Base-by-base conservation (phyloP, 2,329 filamentous ascomycete genomes). In the Daldinia sp. region DNA sequence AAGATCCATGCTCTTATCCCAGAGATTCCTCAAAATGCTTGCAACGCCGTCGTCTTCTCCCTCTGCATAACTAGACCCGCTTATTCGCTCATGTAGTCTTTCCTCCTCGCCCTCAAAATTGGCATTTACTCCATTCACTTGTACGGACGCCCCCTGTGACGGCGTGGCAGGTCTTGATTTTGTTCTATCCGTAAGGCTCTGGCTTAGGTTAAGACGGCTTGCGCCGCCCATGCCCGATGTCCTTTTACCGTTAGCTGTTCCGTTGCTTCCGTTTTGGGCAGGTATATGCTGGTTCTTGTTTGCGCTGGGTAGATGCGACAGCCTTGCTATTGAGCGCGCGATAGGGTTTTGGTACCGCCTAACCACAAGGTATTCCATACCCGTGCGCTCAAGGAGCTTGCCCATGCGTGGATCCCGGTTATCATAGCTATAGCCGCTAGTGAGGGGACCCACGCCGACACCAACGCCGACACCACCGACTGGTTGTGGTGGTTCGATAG, bases 301-400 rank as follows among this genome's bases (percentile, higher is more conserved):
- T 27, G 79, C 74, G 6, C 83, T 83, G 0, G 85, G 83, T 1
- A 87, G 77, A 50, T 83, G 80, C 27, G 81, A 75, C 9, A 89
- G 74, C 23, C 87, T 80, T 23, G 76, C 75, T 15, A 92, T 77
- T 0, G 88, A 89, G 45, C 89, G 83, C 3, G 84, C 86, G 15
- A 92, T 82, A 0, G 90, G 89, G 69, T 91, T 90, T 71, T 91
- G 88, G 72, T 90, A 90, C 43, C 90, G 82, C 55, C 89, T 84
- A 30, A 93, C 88, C 7, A 91, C 89, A n/a, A 88, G 82, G 73
- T 92, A 92, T 72, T 92, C 90, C 76, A 90, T 85, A 13, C 87
- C 87, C 1, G 89, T 90, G 47, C 87, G 83, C 73, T 92, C 89
- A 55, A 92, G 83, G 49, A 90, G 82, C 72, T 86, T 85, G 70